Percentiles rank a stretch among this genome's conserved stretches.
phyloP scores from a whole-genome alignment of 2,329 filamentous ascomycete species.

The Ceratocystis destructans region DNA sequence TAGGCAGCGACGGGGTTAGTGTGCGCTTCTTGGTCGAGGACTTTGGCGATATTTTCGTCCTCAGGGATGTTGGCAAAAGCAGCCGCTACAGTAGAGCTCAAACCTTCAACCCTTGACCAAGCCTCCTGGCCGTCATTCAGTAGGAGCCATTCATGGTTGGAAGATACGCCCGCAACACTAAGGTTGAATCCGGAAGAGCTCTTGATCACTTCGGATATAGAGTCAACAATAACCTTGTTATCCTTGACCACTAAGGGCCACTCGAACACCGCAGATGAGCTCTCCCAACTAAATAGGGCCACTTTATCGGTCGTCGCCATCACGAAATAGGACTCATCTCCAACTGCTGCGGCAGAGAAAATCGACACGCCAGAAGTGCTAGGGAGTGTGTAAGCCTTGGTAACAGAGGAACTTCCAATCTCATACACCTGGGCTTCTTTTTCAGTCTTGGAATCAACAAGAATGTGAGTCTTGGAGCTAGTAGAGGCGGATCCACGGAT shows the following conservation, averaged over 20 bases:
- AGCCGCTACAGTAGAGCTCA: constrained; percentile 67
- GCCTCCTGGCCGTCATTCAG: constrained; percentile 66
- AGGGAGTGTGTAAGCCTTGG: constrained; percentile 68
- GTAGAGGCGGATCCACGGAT: constrained; percentile 62
- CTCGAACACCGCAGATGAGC: constrained; percentile 59
- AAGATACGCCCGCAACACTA: constrained; percentile 48
- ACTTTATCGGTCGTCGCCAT: constrained; percentile 64
- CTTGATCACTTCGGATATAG: constrained; percentile 68
- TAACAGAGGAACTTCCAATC: constrained; percentile 1
- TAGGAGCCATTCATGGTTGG: constrained; percentile 59
- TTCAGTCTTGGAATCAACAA: constrained; percentile 64
- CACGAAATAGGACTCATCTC: constrained; percentile 79
- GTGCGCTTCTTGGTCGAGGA: constrained; percentile 74
- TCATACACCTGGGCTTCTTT: constrained; percentile 71
- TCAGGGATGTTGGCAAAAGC: constrained; percentile 66
- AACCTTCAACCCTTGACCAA: constrained; percentile 71
- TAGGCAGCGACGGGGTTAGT: constrained; percentile 72
- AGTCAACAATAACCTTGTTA: constrained; percentile 43
- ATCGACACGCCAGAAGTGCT: constrained; percentile 55
- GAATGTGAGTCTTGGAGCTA: constrained; percentile 65
- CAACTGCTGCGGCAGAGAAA: constrained; percentile 64
- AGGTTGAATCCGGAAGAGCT: constrained; percentile 56
- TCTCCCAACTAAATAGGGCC: constrained; percentile 59
- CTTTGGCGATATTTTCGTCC: constrained; percentile 60
- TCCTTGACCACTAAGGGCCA: constrained; percentile 47